A percentile compares a stretch with the other conserved stretches of the same genome.
Evolutionary conservation across 805 yeast genomes (phyloP).

Genomic region (Zygotorulaspora chibaensis): DNA sequence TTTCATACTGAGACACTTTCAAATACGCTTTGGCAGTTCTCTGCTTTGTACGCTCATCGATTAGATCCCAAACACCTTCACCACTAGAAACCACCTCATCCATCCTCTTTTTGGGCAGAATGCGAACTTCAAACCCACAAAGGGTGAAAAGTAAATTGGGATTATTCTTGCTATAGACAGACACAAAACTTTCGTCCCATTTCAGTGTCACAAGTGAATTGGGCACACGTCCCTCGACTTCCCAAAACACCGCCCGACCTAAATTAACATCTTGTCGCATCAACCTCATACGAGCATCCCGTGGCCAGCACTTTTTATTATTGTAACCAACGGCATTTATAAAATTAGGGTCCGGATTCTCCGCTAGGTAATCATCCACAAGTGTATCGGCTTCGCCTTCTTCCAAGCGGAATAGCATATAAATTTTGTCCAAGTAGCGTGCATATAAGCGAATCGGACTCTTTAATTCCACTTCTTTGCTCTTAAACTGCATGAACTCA

Average conservation of each 20-base stretch:
- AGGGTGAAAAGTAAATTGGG: conserved; percentile 83
- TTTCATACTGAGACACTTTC: conserved; percentile 76
- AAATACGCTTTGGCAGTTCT: conserved; percentile 84
- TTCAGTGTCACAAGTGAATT: conserved; percentile 61
- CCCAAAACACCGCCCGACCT: conserved; percentile 93
- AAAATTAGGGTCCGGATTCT: conserved; percentile 89
- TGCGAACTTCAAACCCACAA: conserved; percentile 93
- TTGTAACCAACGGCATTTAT: conserved; percentile 82
- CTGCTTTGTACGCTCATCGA: conserved; percentile 67
- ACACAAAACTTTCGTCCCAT: conserved; percentile 79
- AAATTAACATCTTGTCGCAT: conserved; percentile 88
- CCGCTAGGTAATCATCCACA: conserved; percentile 68
- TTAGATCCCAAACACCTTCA: conserved; percentile 91
- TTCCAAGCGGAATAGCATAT: conserved; percentile 70
- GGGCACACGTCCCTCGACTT: conserved; percentile 75
- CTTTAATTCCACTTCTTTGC: conserved; percentile 50
- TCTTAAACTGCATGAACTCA: conserved; percentile 69
- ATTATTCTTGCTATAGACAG: conserved; percentile 87
- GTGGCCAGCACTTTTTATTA: conserved; percentile 91
- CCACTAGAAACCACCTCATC: conserved; percentile 49
- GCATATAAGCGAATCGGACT: conserved; percentile 80
- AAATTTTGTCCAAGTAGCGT: conserved; percentile 78
- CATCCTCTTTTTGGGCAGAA: conserved; percentile 67
- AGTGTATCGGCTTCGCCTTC: conserved; percentile 71
- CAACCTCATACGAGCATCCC: conserved; percentile 84